Percentiles rank a stretch among this genome's conserved stretches.
These are phyloP conservation scores for Xenoacremonium recifei DNA, from an alignment of 2,329 filamentous ascomycete genomes.

Conservation along the genomic window DNA sequence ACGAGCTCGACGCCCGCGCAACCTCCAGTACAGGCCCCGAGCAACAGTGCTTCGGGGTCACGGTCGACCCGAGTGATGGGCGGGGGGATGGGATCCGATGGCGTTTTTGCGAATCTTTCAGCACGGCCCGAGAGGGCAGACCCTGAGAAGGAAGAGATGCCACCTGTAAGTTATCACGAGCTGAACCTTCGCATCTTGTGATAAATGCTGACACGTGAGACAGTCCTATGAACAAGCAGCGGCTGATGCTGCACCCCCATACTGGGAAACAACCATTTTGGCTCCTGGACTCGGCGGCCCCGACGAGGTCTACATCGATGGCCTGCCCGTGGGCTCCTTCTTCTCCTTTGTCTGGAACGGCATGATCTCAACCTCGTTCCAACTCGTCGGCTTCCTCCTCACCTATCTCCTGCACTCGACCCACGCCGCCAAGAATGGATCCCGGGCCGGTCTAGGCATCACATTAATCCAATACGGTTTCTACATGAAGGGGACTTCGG, in stretches of 20 bases:
- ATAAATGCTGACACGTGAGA: conserved; percentile 21
- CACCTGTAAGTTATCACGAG: conserved; percentile 67
- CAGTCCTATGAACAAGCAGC: conserved; percentile 98
- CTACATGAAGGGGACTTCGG: conserved; percentile 73
- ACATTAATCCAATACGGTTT: conserved; percentile 97
- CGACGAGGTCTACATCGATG: conserved; percentile 96
- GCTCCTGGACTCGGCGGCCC: conserved; percentile 85
- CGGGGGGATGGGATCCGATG: conserved; percentile 77
- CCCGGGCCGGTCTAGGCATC: conserved; percentile 88
- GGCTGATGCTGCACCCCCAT: conserved; percentile 91
- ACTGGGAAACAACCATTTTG: conserved; percentile 98
- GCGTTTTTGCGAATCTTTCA: conserved; percentile 92
- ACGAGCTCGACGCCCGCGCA: conserved; percentile 18
- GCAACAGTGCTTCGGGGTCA: conserved; percentile 32
- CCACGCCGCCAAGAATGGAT: conserved; percentile 96
- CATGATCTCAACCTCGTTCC: conserved; percentile 97
- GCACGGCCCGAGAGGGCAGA: conserved; percentile 84
- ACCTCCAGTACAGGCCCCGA: conserved; percentile 12
- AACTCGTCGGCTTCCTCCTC: conserved; percentile 93
- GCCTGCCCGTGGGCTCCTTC: conserved; percentile 84
- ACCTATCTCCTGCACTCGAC: conserved; percentile 98
- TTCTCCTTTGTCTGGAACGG: conserved; percentile 90
- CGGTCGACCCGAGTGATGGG: conserved; percentile 60
- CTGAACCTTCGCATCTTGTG: neutral
- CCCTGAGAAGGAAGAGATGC: conserved; percentile 81